Evolutionary conservation across 768 basidiomycete genomes (phyloP).

Genomic region (Leccinum barrowsii): DNA sequence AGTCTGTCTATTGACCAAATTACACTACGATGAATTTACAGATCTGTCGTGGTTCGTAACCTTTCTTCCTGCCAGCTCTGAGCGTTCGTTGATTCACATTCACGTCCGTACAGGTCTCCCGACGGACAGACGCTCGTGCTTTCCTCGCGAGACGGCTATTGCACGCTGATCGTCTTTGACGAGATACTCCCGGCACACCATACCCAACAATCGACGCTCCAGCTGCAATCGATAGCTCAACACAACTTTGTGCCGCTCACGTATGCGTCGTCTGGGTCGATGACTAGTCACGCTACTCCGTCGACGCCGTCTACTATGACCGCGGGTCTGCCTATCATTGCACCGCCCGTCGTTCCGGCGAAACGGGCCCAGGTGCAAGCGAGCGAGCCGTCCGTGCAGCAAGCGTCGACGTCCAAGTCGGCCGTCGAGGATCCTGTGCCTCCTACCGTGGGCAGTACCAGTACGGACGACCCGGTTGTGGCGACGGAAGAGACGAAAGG

Average conservation of each 20-base stretch:
- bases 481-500: constrained; percentile 23
- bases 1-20: constrained; percentile 84
- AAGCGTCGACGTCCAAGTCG: constrained; percentile 28
- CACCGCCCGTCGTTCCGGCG: constrained; percentile 28
- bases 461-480: constrained; percentile 2
- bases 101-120: constrained; percentile 66
- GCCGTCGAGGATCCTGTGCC: constrained; percentile 23
- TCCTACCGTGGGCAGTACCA: constrained; percentile 11
- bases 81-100: constrained; percentile 5
- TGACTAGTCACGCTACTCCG: constrained; percentile 15
- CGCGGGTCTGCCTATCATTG: constrained; percentile 32
- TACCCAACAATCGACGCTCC: constrained; percentile 87
- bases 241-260: constrained; percentile 70
- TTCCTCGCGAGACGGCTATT: constrained; percentile 94
- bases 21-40: constrained; percentile 98
- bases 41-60: constrained; percentile 86
- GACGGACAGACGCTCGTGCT: constrained; percentile 93
- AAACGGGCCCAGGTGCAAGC: constrained; percentile 38
- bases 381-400: constrained; percentile 9
- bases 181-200: constrained; percentile 87
- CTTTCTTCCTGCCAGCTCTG: neutral
- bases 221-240: constrained; percentile 87
- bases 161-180: constrained; percentile 92
- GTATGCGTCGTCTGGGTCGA: constrained; percentile 16
- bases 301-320: constrained; percentile 32